Evolutionary conservation across 345 rosid genomes (phyloP), one percentile per base, ranked within the genome.

Genomic region (Linum usitatissimum): DNA sequence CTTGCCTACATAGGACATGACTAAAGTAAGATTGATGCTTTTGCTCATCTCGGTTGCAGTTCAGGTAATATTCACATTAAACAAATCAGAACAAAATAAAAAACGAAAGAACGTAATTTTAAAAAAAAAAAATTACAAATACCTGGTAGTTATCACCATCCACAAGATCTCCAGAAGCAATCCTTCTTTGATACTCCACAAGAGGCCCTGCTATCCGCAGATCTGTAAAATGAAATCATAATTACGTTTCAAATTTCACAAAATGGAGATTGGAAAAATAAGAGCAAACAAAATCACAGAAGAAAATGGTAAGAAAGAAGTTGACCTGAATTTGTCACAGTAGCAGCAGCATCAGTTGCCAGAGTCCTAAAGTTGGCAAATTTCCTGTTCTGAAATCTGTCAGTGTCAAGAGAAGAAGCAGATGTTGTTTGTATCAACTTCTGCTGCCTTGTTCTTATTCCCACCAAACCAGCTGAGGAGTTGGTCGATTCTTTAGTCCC

Each of bases 81-180:
- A 34, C 38, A 34, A 34, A 7, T 7, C 38, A 34, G 38, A 34
- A 34, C 38, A 1, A 34, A 34, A 34, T 34, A 5, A 7, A 34
- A 34, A 34, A 4, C 5, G 38, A 1, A 34, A 34, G 38, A 34
- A 34, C 28, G 7, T 30, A 18, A 53, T 18, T 6, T 4, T 36
- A 61, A 13, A 5, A 13, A 61, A 55, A 54, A 2, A 39, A 3
- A 8, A 19, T 0, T 3, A 20, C 48, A 14, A 60, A 23, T 73
- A 93, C 99, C 87, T 90, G 97, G 73, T 92, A 86, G 53, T 61
- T 62, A 73, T 93, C 99, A 59, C 97, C 97, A 75, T 86, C 96
- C 70, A 82, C 58, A 48, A 93, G 97, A 30, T 93, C 97, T 57
- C 97, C 84, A 0, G 76, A 79, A 53, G 76, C 81, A 68, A 90